Percentiles rank a stretch among this genome's conserved stretches.
Conservation (phyloP, 2,329 filamentous ascomycete genomes). For the Catunica adiposa region DNA sequence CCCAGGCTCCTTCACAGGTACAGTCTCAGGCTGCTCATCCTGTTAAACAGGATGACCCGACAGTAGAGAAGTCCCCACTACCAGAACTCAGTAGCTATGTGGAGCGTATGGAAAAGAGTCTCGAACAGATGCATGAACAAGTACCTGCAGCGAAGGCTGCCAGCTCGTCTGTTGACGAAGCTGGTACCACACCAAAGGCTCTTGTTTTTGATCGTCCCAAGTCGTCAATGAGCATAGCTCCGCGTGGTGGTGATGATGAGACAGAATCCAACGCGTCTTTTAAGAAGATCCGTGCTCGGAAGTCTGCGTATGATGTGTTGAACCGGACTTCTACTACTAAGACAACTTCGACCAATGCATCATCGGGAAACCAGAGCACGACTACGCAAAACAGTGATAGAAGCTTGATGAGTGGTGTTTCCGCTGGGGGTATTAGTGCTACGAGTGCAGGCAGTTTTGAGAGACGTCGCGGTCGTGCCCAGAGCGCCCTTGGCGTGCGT, state of each 20-base stretch:
- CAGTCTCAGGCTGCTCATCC: conserved; percentile 3
- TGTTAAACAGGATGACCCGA: conserved; percentile 2
- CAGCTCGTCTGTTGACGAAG: conserved; percentile 20
- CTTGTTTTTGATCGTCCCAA: conserved; percentile 36
- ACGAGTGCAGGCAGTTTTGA: conserved; percentile 91
- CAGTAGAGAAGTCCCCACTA: conserved; percentile 27
- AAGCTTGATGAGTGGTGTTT: conserved; percentile 86
- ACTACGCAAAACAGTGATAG: conserved; percentile 64
- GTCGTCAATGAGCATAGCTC: conserved; percentile 36
- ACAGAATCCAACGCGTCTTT: conserved; percentile 2
- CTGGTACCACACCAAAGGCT: conserved; percentile 35
- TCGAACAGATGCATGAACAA: conserved; percentile 54
- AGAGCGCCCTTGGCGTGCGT: conserved; percentile 47
- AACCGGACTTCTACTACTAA: conserved; percentile 76
- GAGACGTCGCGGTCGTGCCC: conserved; percentile 49
- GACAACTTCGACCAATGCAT: conserved; percentile 67
- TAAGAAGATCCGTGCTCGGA: conserved; percentile 42
- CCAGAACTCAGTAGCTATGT: conserved; percentile 75
- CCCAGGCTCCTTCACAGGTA: conserved; percentile 20
- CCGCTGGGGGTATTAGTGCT: conserved; percentile 78
- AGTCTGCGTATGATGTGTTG: conserved; percentile 68
- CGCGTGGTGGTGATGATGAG: conserved; percentile 14
- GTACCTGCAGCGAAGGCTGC: background rate
- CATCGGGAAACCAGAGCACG: conserved; percentile 52
- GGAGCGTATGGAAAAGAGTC: conserved; percentile 73